Conservation (phyloP, 805 yeast genomes). For the Metschnikowia dekortorum region DNA sequence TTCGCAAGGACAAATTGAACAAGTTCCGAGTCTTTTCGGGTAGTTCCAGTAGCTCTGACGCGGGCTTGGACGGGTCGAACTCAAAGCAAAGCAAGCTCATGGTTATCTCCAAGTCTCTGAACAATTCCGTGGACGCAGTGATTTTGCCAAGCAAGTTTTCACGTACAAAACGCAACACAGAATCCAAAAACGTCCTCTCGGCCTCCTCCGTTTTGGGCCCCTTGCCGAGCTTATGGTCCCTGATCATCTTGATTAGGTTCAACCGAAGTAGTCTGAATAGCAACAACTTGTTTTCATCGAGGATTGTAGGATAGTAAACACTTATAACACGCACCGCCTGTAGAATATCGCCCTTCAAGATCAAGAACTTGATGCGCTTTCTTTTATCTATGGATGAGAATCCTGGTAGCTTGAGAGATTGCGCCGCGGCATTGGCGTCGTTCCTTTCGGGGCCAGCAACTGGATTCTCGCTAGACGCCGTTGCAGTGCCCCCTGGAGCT, state of each 20-base stretch:
- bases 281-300: constrained; percentile 58
- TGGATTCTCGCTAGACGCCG: neutral
- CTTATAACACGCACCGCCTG: constrained; percentile 55
- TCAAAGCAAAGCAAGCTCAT: constrained; percentile 73
- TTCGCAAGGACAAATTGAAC: constrained; percentile 56
- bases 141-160: constrained; percentile 60
- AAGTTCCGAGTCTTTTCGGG: constrained; percentile 54
- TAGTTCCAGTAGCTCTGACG: constrained; percentile 37
- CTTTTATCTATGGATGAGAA: constrained; percentile 50
- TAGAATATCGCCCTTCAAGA: constrained; percentile 58
- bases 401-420: constrained; percentile 26
- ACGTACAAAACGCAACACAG: constrained; percentile 55
- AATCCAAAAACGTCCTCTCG: constrained; percentile 48
- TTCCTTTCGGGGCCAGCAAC: neutral
- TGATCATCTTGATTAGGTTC: constrained; percentile 75
- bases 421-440: neutral
- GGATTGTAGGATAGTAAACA: constrained; percentile 56
- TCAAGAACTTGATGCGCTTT: constrained; percentile 47
- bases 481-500: neutral
- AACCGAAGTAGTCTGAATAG: constrained; percentile 71
- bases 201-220: constrained; percentile 1
- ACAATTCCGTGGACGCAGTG: constrained; percentile 50
- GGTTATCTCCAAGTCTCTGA: constrained; percentile 73
- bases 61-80: constrained; percentile 29
- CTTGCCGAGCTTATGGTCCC: constrained; percentile 36